Percentiles rank a stretch among this genome's conserved stretches.
These are phyloP conservation scores for Nitzschia putrida DNA, from an alignment of 108 stramenopile species.

Conservation along the genomic window DNA sequence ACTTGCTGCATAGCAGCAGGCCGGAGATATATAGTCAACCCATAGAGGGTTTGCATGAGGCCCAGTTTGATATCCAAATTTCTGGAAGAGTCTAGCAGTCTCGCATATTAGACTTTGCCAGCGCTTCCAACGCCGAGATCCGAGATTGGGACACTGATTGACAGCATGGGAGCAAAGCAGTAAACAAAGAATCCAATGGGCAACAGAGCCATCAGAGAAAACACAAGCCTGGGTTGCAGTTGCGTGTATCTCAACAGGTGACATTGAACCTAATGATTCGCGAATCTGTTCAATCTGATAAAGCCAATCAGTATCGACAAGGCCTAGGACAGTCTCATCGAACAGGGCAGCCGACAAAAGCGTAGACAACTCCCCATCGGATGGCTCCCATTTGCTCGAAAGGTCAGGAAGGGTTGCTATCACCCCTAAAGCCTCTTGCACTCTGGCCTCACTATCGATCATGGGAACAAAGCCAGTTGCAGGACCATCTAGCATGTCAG, in stretches of 20 bases:
- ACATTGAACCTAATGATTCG: slow-evolving; percentile 12
- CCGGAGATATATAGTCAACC: slow-evolving; percentile 28
- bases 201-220: slow-evolving; percentile 19
- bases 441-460: neutral
- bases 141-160: slow-evolving; percentile 23
- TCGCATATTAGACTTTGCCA: slow-evolving; percentile 46
- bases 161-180: slow-evolving; percentile 27
- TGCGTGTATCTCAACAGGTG: slow-evolving; percentile 36
- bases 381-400: too few relatives aligned
- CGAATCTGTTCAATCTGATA: slow-evolving; percentile 8
- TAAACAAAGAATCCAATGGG: slow-evolving; percentile 33
- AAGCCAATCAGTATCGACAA: slow-evolving; percentile 21
- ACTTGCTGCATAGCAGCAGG: slow-evolving; percentile 22
- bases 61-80: slow-evolving; percentile 9
- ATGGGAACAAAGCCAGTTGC: too few relatives aligned
- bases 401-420: too few relatives aligned
- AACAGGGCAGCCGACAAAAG: too few relatives aligned
- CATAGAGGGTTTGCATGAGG: slow-evolving; percentile 11
- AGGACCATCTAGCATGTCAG: too few relatives aligned
- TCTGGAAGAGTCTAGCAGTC: slow-evolving; percentile 40
- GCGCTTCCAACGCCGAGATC: slow-evolving; percentile 33
- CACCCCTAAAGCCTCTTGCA: too few relatives aligned
- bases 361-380: too few relatives aligned
- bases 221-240: slow-evolving; percentile 33
- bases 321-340: neutral